Percentiles rank a stretch among this genome's conserved stretches.
These are phyloP conservation scores for Cytospora schulzeri DNA, from an alignment of 2,329 filamentous ascomycete species.

Conservation along the genomic window DNA sequence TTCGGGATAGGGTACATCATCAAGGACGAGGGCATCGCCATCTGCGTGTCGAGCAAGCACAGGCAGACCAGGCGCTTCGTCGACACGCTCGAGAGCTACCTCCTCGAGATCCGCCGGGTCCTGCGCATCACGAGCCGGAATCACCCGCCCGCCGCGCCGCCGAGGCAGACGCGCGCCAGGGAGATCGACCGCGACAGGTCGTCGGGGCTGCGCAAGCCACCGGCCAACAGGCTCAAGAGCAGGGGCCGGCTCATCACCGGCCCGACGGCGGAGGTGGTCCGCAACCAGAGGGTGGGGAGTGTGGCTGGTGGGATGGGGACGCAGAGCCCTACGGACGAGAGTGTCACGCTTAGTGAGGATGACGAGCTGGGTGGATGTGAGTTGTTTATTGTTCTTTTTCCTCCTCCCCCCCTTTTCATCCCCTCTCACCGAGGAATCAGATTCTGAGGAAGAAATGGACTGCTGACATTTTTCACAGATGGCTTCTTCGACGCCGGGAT, in stretches of 20 bases:
- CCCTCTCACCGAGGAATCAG: slow-evolving; percentile 7
- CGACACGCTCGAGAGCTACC: slow-evolving; percentile 85
- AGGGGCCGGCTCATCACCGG: slow-evolving; percentile 72
- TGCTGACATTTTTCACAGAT: slow-evolving; percentile 59
- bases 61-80: slow-evolving; percentile 89
- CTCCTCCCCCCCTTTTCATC: slow-evolving; percentile 23
- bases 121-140: slow-evolving; percentile 66
- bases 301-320: slow-evolving; percentile 44
- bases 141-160: slow-evolving; percentile 39
- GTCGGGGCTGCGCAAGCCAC: slow-evolving; percentile 33
- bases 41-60: slow-evolving; percentile 92
- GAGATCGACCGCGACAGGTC: slow-evolving; percentile 48
- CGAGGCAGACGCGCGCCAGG: slow-evolving; percentile 53
- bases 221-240: slow-evolving; percentile 61
- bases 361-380: slow-evolving; percentile 93
- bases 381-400: slow-evolving; percentile 46
- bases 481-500: slow-evolving; percentile 98
- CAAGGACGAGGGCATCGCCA: slow-evolving; percentile 87
- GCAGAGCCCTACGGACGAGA: slow-evolving; percentile 68
- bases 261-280: slow-evolving; percentile 44
- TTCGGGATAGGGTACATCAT: slow-evolving; percentile 99
- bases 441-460: neutral
- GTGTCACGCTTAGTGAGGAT: slow-evolving; percentile 74
- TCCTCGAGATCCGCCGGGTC: slow-evolving; percentile 86
- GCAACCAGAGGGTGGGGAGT: slow-evolving; percentile 39